Percentiles rank a stretch among this genome's conserved stretches.
Conservation (phyloP, 139 green algal genomes). For the Coccomyxa sp. region DNA sequence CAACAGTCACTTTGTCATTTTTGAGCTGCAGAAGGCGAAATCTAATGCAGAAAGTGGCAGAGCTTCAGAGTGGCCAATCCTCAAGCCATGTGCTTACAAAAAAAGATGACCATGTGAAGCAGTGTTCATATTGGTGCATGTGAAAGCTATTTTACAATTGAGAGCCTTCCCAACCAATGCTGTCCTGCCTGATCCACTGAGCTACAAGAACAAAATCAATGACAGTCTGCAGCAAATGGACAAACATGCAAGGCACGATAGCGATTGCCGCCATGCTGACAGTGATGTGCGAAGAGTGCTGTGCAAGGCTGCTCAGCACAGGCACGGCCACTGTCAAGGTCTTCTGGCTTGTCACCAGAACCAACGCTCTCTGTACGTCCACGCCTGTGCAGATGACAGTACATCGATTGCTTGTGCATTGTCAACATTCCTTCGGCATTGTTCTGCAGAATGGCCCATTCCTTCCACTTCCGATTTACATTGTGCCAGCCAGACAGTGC, state of each 20-base stretch:
- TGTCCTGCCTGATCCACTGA: not conserved
- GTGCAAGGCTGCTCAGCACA: not conserved
- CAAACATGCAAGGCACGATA: conserved; percentile 1
- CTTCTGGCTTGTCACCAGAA: conserved; percentile 41
- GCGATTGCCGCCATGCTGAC: not conserved
- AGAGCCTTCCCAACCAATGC: too few species aligned
- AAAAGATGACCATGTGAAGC: conserved; percentile 40
- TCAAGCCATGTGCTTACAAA: conserved; percentile 83
- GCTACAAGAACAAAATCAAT: conserved; percentile 9
- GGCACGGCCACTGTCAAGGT: conserved; percentile 33
- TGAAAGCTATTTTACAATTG: too few species aligned
- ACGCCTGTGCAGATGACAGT: not conserved
- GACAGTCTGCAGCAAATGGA: conserved; percentile 12
- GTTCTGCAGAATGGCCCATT: too few species aligned
- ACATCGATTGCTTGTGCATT: not conserved
- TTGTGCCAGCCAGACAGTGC: not conserved
- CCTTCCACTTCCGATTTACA: too few species aligned
- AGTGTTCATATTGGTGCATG: not conserved
- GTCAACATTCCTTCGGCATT: too few species aligned
- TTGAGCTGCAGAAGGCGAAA: conserved; percentile 49
- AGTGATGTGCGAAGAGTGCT: not conserved
- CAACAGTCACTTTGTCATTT: conserved; percentile 79
- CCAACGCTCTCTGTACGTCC: conserved; percentile 30
- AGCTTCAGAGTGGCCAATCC: conserved; percentile 52
- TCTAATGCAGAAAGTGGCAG: not conserved